Evolutionary conservation across 1,284 basidiomycete genomes (phyloP).

Genomic region (Apiotrichum siamense): DNA sequence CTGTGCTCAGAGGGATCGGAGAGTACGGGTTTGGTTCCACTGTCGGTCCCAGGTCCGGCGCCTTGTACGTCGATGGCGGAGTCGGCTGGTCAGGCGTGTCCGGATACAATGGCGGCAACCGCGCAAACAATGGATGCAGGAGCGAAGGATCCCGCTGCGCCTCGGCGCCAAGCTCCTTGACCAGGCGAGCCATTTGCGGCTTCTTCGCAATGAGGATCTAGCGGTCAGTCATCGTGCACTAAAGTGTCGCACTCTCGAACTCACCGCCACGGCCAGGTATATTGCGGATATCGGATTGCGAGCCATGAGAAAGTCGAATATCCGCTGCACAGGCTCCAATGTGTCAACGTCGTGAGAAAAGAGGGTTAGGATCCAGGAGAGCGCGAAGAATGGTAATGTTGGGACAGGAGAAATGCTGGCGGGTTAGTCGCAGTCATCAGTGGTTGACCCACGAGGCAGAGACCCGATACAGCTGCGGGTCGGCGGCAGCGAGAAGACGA

Average conservation of each 20-base stretch:
- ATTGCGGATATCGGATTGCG: slow-evolving; percentile 73
- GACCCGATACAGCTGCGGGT: slow-evolving; percentile 62
- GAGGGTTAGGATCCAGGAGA: slow-evolving; percentile 83
- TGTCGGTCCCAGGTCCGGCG: neutral
- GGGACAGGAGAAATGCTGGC: slow-evolving; percentile 36
- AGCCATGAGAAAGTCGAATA: slow-evolving; percentile 79
- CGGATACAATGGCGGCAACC: slow-evolving; percentile 59
- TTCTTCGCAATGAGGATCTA: slow-evolving; percentile 47
- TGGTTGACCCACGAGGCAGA: slow-evolving; percentile 48
- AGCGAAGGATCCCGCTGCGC: slow-evolving; percentile 39
- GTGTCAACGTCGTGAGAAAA: slow-evolving; percentile 87
- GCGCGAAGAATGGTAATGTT: slow-evolving; percentile 56
- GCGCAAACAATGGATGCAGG: slow-evolving; percentile 70
- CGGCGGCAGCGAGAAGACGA: slow-evolving; percentile 62
- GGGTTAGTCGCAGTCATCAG: neutral
- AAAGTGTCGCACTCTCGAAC: slow-evolving; percentile 38
- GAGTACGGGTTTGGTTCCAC: slow-evolving; percentile 34
- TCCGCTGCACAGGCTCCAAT: slow-evolving; percentile 72
- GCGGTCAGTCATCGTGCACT: no score
- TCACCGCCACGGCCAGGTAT: slow-evolving; percentile 73
- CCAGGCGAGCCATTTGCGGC: slow-evolving; percentile 37
- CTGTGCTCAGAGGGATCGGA: slow-evolving; percentile 35
- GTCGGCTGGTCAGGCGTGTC: slow-evolving; percentile 29
- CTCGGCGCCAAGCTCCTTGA: slow-evolving; percentile 30
- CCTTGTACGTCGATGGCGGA: slow-evolving; percentile 4